These are phyloP conservation scores for Rhododendron henanense DNA, from an alignment of 148 eudicot species.

Conservation along the genomic window DNA sequence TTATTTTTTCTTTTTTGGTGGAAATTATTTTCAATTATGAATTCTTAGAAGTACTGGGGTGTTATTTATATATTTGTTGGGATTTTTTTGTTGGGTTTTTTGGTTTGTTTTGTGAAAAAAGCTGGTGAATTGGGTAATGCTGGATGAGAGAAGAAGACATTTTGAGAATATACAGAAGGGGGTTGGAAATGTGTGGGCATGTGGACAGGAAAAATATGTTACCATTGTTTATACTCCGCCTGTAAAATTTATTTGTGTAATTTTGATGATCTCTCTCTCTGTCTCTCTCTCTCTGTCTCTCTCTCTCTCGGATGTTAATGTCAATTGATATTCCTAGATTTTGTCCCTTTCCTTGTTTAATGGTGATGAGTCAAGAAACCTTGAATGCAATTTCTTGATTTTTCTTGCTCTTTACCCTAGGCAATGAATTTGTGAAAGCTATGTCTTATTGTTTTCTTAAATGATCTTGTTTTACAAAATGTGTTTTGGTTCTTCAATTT, in stretches of 20 bases:
- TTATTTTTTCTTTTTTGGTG: conserved; percentile 1
- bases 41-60: conserved; percentile 9
- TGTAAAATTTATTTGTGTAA: not conserved
- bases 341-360: not conserved
- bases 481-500: too few species aligned
- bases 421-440: not conserved
- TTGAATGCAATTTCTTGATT: not conserved
- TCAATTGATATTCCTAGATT: not conserved
- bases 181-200: not conserved
- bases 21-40: not conserved
- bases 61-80: conserved; percentile 14
- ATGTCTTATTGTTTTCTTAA: not conserved
- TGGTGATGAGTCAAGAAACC: not conserved
- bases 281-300: conserved; percentile 1
- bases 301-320: not conserved
- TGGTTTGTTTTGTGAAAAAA: not conserved
- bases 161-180: not conserved
- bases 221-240: conserved; percentile 7
- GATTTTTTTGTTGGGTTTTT: not conserved
- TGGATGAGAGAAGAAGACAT: conserved; percentile 1
- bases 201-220: not conserved
- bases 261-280: not conserved
- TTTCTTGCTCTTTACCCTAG: not conserved
- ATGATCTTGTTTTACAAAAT: not conserved
- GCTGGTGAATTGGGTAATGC: not conserved